Evolutionary conservation across 164 flowering plant species (phyloP), one percentile per base, ranked within the genome.

Genomic region (Stephania yunnanensis): DNA sequence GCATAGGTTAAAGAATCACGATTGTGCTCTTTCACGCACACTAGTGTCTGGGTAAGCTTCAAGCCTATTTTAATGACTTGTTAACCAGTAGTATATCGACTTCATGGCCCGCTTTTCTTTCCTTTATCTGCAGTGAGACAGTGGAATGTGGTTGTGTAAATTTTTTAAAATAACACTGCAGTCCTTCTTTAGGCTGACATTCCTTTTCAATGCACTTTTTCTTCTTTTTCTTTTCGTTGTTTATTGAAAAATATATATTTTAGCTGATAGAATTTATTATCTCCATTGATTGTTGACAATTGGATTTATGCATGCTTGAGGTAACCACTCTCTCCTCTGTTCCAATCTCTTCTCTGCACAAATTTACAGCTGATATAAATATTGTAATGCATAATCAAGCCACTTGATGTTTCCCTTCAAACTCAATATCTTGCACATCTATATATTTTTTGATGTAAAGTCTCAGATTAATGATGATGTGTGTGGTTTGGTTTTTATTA

Each of bases 1-100:
- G 30, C 99, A 96, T 80, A 87, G 99, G 72, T 83, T 96, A 74
- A 96, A 96, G 83, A 96, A 96, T 80, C 90, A 85, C 71, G 97
- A 94, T 29, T 90, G 88, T 83, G 92, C 90, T 71, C 97, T 96
- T 79, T 91, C 94, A 61, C 71, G 80, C 77, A 94, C 97, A 22
- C 85, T 95, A 73, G 81, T 80, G 25, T 61, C 88, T 68, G 95
- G 94, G 97, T 92, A 91, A 75, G 90, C 73, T 69, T 68, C 13
- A 64, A 31, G 6, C 61, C 64, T 36, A 46, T 64, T 70, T 46
- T n/a, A 42, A 68, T 44, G 7, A 5, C 22, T 17, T 17, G 1
- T 61, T n/a, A 61, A 61, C 20, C 22, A 19, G n/a, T 61, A 61
- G 20, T 61, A 4, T 19, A n/a, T 10, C 15, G 12, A 50, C 55